Percentiles rank a stretch among this genome's conserved stretches.
These are phyloP conservation scores for Microthlaspi erraticum DNA, from an alignment of 345 rosid species.

Conservation along the genomic window DNA sequence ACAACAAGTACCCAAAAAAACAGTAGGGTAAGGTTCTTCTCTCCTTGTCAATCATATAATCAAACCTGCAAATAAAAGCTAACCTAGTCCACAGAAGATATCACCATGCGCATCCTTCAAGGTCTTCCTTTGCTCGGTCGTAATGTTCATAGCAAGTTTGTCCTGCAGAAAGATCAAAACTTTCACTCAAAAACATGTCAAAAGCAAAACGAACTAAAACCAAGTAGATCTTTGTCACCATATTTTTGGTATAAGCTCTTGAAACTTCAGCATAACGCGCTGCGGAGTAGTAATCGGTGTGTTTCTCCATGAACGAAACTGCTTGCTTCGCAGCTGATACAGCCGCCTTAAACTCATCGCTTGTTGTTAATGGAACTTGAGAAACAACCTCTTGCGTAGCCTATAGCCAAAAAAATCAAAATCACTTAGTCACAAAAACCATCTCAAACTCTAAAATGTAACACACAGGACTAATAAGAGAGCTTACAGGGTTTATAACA, in stretches of 20 bases:
- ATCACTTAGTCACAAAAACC: neutral
- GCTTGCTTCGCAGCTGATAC: conserved; percentile 90
- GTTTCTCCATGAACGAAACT: conserved; percentile 83
- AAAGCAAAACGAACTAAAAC: neutral
- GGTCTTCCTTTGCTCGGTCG: conserved; percentile 96
- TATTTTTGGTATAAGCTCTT: conserved; percentile 90
- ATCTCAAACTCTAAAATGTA: neutral
- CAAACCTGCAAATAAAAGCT: conserved; percentile 23
- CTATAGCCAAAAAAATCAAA: conserved; percentile 44
- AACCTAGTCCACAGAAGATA: conserved; percentile 95
- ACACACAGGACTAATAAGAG: conserved; percentile 4
- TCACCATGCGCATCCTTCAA: conserved; percentile 98
- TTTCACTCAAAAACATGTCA: conserved; percentile 14
- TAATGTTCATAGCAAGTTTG: conserved; percentile 87
- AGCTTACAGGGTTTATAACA: conserved; percentile 81
- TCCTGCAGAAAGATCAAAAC: conserved; percentile 53
- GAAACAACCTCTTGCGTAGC: conserved; percentile 97
- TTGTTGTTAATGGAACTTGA: conserved; percentile 82
- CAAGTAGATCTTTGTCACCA: conserved; percentile 47
- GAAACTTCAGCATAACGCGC: conserved; percentile 89
- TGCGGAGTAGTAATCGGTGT: conserved; percentile 89
- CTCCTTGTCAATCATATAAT: conserved; percentile 11
- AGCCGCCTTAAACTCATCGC: conserved; percentile 88
- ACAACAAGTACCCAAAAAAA: conserved; percentile 1
- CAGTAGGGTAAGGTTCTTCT: neutral